Percentiles rank a stretch among this genome's conserved stretches.
Conservation (phyloP, 2,329 filamentous ascomycete species). For the Ceratocystis huliohia region DNA sequence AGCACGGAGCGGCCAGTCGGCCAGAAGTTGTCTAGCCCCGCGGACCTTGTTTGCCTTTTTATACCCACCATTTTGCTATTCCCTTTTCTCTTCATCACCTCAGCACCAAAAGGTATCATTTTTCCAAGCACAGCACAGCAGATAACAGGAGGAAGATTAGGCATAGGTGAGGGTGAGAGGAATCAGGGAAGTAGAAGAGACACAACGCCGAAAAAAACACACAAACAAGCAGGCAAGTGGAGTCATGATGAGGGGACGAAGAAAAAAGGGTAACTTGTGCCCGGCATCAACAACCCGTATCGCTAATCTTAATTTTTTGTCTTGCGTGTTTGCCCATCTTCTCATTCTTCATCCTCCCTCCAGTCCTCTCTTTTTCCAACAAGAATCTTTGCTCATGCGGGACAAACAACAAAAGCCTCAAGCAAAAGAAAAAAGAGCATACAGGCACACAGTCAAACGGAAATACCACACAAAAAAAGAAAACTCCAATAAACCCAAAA, state of each 20-base stretch:
- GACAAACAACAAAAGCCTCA: background rate
- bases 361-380: background rate
- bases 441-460: background rate
- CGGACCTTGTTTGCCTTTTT: background rate
- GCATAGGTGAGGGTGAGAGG: no score
- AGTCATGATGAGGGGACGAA: no score
- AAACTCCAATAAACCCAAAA: conserved; percentile 12
- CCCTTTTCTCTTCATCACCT: background rate
- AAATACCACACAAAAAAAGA: conserved; percentile 8
- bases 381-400: background rate
- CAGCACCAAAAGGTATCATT: background rate
- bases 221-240: no score
- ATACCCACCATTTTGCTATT: background rate
- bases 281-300: no score
- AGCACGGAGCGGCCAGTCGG: background rate
- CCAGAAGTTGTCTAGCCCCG: background rate
- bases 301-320: background rate
- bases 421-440: background rate
- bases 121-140: background rate
- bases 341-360: background rate
- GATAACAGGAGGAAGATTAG: background rate
- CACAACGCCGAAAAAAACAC: background rate
- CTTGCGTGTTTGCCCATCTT: background rate
- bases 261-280: no score
- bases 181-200: no score